A percentile compares a stretch with the other conserved stretches of the same genome.
Evolutionary conservation across 805 yeast genomes (phyloP).

Genomic region (Kodamaea kaohsiungensis): DNA sequence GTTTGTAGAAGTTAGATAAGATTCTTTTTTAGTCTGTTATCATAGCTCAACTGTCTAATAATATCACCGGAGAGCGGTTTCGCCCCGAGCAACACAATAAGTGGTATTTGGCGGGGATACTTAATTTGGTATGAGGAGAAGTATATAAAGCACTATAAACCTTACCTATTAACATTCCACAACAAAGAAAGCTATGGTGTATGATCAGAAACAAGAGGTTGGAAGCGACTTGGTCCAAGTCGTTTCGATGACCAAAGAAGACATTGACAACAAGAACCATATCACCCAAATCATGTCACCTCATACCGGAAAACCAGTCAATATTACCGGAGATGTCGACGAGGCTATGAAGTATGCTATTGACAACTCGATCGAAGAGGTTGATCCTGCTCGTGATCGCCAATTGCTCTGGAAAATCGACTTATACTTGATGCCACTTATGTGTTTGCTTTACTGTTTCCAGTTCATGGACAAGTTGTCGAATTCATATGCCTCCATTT

Average conservation of each 20-base stretch:
- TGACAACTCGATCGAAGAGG: conserved; percentile 13
- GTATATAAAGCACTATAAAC: not conserved
- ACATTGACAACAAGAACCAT: conserved; percentile 12
- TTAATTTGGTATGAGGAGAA: not conserved
- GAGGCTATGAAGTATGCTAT: conserved; percentile 46
- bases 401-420: conserved; percentile 51
- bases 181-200: not conserved
- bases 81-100: not conserved
- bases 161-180: not conserved
- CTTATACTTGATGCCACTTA: conserved; percentile 48
- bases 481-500: conserved; percentile 51
- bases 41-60: not conserved
- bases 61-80: not conserved
- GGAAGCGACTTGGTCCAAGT: not conserved
- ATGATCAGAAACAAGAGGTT: not conserved
- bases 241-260: conserved; percentile 1
- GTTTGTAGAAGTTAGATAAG: not conserved
- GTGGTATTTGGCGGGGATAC: not conserved
- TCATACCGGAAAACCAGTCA: conserved; percentile 19
- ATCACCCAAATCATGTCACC: conserved; percentile 21
- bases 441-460: conserved; percentile 49
- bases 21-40: not conserved
- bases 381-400: conserved; percentile 30
- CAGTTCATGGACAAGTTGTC: conserved; percentile 65
- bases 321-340: conserved; percentile 42